Percentiles rank a stretch among this genome's conserved stretches.
phyloP scores from a whole-genome alignment of 2,329 filamentous ascomycete species.

The Drechslerella dactyloides region DNA sequence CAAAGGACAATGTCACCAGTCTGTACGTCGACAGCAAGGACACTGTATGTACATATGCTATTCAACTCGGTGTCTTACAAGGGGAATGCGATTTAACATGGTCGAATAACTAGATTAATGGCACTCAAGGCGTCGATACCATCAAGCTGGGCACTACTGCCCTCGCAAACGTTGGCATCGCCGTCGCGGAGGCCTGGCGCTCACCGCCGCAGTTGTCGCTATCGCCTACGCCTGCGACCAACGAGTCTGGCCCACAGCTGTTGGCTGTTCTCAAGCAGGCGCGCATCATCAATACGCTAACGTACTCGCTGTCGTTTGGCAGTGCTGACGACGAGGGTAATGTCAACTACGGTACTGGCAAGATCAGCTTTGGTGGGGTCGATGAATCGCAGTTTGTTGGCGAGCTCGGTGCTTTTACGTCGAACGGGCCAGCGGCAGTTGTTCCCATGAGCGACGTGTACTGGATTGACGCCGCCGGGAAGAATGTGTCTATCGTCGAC shows the following conservation, averaged over 20 bases:
- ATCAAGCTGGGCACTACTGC: constrained; percentile 10
- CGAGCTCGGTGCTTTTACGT: constrained; percentile 18
- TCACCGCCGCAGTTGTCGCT: constrained; percentile 39
- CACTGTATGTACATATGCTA: constrained; percentile 10
- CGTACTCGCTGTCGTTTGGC: constrained; percentile 33
- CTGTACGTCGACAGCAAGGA: constrained; percentile 15
- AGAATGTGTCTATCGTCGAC: constrained; percentile 25
- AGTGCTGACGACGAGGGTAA: constrained; percentile 16
- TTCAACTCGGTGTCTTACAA: neutral
- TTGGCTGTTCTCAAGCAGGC: constrained; percentile 27
- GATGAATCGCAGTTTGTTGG: constrained; percentile 34
- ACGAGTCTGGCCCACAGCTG: constrained; percentile 29
- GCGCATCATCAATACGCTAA: constrained; percentile 26
- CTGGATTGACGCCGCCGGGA: constrained; percentile 26
- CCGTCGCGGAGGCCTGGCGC: constrained; percentile 25
- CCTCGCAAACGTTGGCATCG: constrained; percentile 32
- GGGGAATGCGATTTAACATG: constrained; percentile 6
- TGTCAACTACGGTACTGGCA: constrained; percentile 22
- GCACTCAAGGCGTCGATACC: constrained; percentile 22
- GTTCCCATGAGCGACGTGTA: constrained; percentile 37
- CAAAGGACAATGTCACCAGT: constrained; percentile 19
- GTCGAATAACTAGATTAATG: constrained; percentile 22
- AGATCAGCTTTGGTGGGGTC: constrained; percentile 35
- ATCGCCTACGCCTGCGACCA: neutral
- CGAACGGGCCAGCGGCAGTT: constrained; percentile 1